Base-by-base conservation (phyloP, 768 basidiomycete species). In the Leccinellum rugosiceps region DNA sequence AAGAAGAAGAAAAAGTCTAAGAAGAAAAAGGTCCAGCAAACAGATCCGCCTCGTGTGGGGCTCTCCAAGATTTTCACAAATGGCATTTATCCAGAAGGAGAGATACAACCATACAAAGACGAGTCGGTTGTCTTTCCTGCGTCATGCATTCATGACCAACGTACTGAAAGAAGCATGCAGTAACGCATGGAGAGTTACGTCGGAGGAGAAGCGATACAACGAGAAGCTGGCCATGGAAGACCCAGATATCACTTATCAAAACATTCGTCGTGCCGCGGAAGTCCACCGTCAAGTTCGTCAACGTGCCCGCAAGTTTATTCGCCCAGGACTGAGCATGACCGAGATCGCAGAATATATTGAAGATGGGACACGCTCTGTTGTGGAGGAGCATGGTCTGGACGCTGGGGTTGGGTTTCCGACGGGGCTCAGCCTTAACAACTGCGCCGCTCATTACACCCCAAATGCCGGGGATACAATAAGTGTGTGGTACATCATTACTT, bases 331-430 rank as follows among this genome's bases (percentile, higher is more conserved):
- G 92, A 80, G 82, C 35, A 91, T 94, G 90, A 94, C 86, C 2
- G 90, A 96, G 65, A 97, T 99, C 62, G 95, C 87, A 31, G 86
- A 98, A 58, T 80, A 86, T 65, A 95, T 99, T 66, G 97, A 99
- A 74, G 86, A 94, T 64, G 90, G 92, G 9, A 92, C 90, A 25
- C 81, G 97, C 51, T 87, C 94, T 2, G 76, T 98, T 31, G 95
- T 96, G 0, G 97, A 98, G 74, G 95, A 90, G 75, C 84, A 87
- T 61, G 94, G 92, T 10, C 70, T 93, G 53, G 84, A 94, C 57
- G 76, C 83, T 41, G 97, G 97, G 2, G 80, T 99, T 60, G 97
- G 94, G 2, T 99, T 99, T 75, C 97, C 97, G 28, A 98, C 96
- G 9, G 97, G 97, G 35, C 76, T 98, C 61, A 95, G 88, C 73